Evolutionary conservation across 306 rosid species (phyloP), one percentile per base, ranked within the genome.

Genomic region (Dryas octopetala): DNA sequence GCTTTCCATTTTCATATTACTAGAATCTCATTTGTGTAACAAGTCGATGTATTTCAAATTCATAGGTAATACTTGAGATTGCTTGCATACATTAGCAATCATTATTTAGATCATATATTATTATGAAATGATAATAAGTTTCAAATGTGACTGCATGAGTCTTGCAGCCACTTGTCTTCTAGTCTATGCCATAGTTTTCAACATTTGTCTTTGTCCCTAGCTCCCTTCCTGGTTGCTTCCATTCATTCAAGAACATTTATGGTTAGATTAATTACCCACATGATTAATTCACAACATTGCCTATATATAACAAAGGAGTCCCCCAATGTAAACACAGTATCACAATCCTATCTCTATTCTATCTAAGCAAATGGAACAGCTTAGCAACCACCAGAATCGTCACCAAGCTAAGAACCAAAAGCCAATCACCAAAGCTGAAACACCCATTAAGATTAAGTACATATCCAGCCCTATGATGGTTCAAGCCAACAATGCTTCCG

Each of bases 401-500:
- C 26, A 41, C 12, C 69, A 55, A 3, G 17, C 44, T 52, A 57
- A 6, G 50, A 58, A 57, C 52, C 68, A 49, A 76, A 78, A 54
- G n/a, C 62, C 55, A 52, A 62, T 32, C 38, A 32, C 26, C 47
- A 80, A 67, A 77, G 59, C 45, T 13, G 66, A 74, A 55, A 41
- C 59, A 12, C 81, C 89, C 49, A 74, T 79, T 6, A 84, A 70
- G 76, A 83, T 85, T 9, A 85, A 82, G 86, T 86, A 86, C 23
- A 86, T 86, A 44, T 86, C 89, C 10, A 86, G 83, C 73, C 89
- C 89, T 2, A 44, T 78, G 87, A 77, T 80, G 83, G 83, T 86
- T 23, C 79, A 75, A 40, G 89, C 87, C 16, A 86, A 63, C 28
- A 78, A 62, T 47, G 85, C 86, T 40, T 66, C 83, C 1, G 89